These are phyloP conservation scores for Pichia sp. DNA, from an alignment of 1,139 yeast genomes.

Conservation along the genomic window DNA sequence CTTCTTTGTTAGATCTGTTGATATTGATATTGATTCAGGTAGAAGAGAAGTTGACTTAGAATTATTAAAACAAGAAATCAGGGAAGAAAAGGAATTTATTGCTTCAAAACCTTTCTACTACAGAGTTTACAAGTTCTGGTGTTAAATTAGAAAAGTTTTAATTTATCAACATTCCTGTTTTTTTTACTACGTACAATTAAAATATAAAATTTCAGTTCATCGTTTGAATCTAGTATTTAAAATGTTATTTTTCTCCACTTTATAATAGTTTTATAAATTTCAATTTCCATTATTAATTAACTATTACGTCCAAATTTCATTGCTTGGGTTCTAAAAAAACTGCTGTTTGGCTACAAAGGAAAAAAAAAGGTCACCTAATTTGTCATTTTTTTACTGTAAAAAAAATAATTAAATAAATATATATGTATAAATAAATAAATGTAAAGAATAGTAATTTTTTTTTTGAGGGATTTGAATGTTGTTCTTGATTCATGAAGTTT, in stretches of 20 bases:
- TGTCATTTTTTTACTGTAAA: no score
- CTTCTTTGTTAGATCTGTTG: slow-evolving; percentile 39
- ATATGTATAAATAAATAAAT: not conserved
- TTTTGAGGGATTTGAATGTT: not conserved
- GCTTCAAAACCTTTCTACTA: slow-evolving; percentile 46
- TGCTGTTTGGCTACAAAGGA: not conserved
- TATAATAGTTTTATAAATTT: not conserved
- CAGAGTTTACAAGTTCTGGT: slow-evolving; percentile 51
- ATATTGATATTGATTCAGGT: slow-evolving; percentile 63
- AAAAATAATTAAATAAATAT: not conserved
- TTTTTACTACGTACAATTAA: not conserved
- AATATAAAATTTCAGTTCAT: not conserved
- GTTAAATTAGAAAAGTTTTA: slow-evolving; percentile 32
- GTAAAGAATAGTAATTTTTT: not conserved
- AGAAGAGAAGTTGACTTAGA: slow-evolving; percentile 64
- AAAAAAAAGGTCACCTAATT: not conserved
- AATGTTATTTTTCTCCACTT: not conserved
- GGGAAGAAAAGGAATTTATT: slow-evolving; percentile 50
- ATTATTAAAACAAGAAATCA: slow-evolving; percentile 56
- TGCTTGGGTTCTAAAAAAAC: no score
- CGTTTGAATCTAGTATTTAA: not conserved
- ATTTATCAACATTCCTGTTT: no score
- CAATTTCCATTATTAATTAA: no score
- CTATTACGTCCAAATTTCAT: no score
- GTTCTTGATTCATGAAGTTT: not conserved